phyloP scores from a whole-genome alignment of 441 rosid genomes.

The Populus hybrid region DNA sequence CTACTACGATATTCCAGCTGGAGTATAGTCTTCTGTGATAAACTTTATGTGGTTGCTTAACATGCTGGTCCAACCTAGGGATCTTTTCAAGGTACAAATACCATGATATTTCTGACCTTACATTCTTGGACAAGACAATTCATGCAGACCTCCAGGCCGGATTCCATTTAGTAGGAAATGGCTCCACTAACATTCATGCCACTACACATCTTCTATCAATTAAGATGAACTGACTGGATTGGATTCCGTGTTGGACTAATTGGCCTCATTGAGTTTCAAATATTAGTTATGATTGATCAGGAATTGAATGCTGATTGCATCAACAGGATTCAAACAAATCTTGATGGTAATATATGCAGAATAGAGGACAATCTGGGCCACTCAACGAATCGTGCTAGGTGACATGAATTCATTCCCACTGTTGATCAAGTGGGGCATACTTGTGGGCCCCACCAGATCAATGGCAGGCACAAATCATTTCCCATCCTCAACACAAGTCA shows the following conservation, averaged over 20 bases:
- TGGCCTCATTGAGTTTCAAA: conserved; percentile 9
- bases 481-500: neutral
- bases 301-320: conserved; percentile 12
- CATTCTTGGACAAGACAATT: conserved; percentile 25
- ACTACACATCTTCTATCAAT: conserved; percentile 7
- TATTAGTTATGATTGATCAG: neutral
- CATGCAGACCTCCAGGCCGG: conserved; percentile 8
- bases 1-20: conserved; percentile 1
- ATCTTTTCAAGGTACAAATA: conserved; percentile 30
- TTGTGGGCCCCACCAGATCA: neutral
- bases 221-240: neutral
- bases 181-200: conserved; percentile 10
- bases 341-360: conserved; percentile 1
- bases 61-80: conserved; percentile 30
- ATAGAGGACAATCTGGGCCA: neutral
- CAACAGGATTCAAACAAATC: neutral
- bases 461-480: neutral
- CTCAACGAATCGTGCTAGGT: neutral
- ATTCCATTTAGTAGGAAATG: neutral
- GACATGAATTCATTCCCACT: neutral
- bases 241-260: neutral
- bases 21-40: neutral
- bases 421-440: neutral
- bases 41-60: conserved; percentile 8
- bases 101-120: conserved; percentile 26